These are phyloP conservation scores for Xylaria curta DNA, from an alignment of 495 filamentous ascomycete species.

Conservation along the genomic window DNA sequence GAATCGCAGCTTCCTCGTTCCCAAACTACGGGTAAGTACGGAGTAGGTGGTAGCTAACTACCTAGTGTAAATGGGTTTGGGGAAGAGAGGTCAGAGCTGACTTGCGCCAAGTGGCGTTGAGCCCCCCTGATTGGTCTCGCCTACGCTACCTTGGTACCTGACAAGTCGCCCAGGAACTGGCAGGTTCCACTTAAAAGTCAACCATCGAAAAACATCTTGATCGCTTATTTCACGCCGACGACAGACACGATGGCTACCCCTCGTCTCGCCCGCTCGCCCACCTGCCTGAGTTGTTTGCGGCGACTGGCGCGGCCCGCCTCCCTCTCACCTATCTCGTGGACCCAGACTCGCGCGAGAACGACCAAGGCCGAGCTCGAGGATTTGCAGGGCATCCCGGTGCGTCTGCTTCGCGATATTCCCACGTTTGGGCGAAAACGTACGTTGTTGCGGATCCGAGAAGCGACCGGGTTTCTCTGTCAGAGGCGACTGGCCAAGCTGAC, in stretches of 20 bases:
- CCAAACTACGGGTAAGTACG: neutral
- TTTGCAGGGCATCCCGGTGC: constrained; percentile 60
- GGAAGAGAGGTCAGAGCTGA: neutral
- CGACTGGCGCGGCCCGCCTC: constrained; percentile 31
- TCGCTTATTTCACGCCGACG: neutral
- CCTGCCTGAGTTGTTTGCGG: constrained; percentile 39
- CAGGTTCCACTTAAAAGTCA: constrained; percentile 23
- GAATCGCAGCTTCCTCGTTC: neutral
- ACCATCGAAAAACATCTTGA: constrained; percentile 25
- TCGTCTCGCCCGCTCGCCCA: constrained; percentile 33
- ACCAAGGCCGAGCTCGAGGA: constrained; percentile 50
- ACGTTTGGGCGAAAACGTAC: constrained; percentile 66
- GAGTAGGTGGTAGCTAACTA: too few relatives aligned
- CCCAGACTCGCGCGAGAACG: constrained; percentile 59
- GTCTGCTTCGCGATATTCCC: constrained; percentile 63
- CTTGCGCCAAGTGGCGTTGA: too few relatives aligned
- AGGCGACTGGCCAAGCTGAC: neutral
- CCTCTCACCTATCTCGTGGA: constrained; percentile 21
- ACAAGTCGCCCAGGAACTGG: neutral
- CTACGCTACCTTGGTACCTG: neutral
- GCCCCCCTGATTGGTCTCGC: neutral
- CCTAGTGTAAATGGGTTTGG: neutral
- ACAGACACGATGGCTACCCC: constrained; percentile 33
- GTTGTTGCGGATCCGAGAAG: constrained; percentile 14
- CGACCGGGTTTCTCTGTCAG: neutral